phyloP scores from a whole-genome alignment of 129 eudicot species.

The Silybum marianum region DNA sequence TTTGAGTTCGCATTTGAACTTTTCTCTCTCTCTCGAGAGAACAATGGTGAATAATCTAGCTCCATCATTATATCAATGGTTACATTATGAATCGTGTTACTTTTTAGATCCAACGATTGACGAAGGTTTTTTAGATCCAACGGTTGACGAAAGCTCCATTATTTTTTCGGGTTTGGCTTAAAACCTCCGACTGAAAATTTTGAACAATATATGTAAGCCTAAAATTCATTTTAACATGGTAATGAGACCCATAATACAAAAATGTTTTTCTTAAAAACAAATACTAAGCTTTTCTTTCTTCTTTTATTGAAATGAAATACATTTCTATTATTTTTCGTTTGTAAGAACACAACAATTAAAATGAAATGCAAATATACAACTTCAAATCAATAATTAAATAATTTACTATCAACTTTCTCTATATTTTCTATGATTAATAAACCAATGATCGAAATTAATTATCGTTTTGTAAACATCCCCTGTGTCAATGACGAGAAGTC shows the following conservation, averaged over 20 bases:
- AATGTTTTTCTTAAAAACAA: neutral
- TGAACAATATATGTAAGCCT: no score
- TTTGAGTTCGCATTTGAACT: no score
- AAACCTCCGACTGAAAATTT: no score
- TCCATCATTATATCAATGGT: no score
- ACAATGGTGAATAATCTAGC: no score
- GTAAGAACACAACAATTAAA: slow-evolving; percentile 10
- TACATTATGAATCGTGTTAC: no score
- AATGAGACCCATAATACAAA: neutral
- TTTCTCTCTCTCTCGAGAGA: no score
- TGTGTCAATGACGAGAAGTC: slow-evolving; percentile 66
- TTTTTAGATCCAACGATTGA: no score
- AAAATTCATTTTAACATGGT: neutral
- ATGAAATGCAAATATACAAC: slow-evolving; percentile 21
- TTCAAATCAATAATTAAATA: slow-evolving; percentile 6
- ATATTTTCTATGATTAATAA: slow-evolving; percentile 3
- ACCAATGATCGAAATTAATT: neutral
- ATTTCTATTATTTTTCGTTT: slow-evolving; percentile 22
- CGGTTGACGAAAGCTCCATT: no score
- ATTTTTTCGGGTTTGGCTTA: no score
- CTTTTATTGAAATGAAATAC: neutral
- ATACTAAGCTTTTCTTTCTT: neutral
- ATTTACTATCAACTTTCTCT: slow-evolving; percentile 17
- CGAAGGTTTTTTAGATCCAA: no score
- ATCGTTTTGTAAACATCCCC: slow-evolving; percentile 57